These are phyloP conservation scores for Achlya hypogyna DNA, from an alignment of 352 stramenopile genomes.

Conservation along the genomic window DNA sequence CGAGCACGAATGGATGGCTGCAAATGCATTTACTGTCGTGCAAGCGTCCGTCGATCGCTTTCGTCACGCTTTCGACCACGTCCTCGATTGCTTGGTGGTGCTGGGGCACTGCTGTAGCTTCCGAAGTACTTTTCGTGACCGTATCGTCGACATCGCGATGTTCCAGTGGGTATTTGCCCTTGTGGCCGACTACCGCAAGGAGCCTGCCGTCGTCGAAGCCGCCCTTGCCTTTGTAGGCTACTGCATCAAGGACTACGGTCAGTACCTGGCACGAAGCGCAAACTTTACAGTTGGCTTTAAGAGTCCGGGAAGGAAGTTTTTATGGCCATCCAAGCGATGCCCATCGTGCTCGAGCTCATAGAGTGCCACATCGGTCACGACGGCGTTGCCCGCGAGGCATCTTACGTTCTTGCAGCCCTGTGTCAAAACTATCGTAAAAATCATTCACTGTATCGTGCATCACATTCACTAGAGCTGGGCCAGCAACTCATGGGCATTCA, in stretches of 20 bases:
- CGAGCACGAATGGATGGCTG: neutral
- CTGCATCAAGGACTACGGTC: slow-evolving; percentile 3
- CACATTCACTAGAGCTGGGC: neutral
- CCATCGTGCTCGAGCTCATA: neutral
- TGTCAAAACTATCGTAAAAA: slow-evolving; percentile 5
- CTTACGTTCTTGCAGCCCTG: neutral
- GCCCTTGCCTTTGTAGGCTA: neutral
- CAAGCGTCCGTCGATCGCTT: neutral
- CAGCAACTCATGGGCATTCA: slow-evolving; percentile 5
- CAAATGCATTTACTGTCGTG: neutral
- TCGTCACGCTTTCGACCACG: neutral
- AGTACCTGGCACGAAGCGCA: neutral
- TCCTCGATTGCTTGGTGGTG: slow-evolving; percentile 1
- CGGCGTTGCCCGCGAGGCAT: neutral
- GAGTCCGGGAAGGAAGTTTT: slow-evolving; percentile 5
- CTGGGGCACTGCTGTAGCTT: neutral
- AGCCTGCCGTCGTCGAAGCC: neutral
- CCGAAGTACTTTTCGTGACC: neutral
- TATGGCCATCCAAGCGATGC: neutral
- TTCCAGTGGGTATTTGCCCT: neutral
- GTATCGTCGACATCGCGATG: neutral
- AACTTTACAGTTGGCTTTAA: neutral
- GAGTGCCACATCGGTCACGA: neutral
- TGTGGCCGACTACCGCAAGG: neutral
- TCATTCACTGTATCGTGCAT: neutral